A percentile compares a stretch with the other conserved stretches of the same genome.
Evolutionary conservation across 768 basidiomycete species (phyloP).

Genomic region (Calocybe indica): DNA sequence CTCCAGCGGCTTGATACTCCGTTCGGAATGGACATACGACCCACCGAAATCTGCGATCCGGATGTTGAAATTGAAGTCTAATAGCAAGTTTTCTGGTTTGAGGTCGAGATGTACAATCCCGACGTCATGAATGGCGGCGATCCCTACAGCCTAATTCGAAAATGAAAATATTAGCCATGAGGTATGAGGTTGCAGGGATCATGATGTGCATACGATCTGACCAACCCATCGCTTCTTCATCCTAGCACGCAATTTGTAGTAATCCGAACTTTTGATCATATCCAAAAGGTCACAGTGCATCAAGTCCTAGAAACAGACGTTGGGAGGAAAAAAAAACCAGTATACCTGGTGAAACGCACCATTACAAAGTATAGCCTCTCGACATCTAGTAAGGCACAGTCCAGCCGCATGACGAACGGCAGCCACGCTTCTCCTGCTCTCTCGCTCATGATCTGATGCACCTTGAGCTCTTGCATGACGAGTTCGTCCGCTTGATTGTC

Average conservation of each 20-base stretch:
- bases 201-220: slow-evolving; percentile 25
- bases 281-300: slow-evolving; percentile 30
- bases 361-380: slow-evolving; percentile 28
- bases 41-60: slow-evolving; percentile 38
- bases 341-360: slow-evolving; percentile 18
- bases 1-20: slow-evolving; percentile 8
- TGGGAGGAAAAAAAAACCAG: neutral
- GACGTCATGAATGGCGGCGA: slow-evolving; percentile 44
- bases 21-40: slow-evolving; percentile 14
- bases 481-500: slow-evolving; percentile 7
- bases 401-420: slow-evolving; percentile 32
- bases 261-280: slow-evolving; percentile 17
- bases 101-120: slow-evolving; percentile 67
- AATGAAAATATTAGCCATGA: neutral
- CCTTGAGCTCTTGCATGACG: slow-evolving; percentile 24
- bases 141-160: slow-evolving; percentile 28
- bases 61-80: slow-evolving; percentile 34
- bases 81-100: slow-evolving; percentile 66
- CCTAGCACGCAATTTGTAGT: slow-evolving; percentile 12
- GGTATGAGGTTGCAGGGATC: neutral
- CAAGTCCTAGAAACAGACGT: slow-evolving; percentile 24
- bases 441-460: slow-evolving; percentile 26
- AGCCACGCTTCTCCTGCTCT: slow-evolving; percentile 15
- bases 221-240: slow-evolving; percentile 32
- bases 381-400: slow-evolving; percentile 26